Conservation (phyloP, 2,329 filamentous ascomycete species). For the Didymella glomerata region DNA sequence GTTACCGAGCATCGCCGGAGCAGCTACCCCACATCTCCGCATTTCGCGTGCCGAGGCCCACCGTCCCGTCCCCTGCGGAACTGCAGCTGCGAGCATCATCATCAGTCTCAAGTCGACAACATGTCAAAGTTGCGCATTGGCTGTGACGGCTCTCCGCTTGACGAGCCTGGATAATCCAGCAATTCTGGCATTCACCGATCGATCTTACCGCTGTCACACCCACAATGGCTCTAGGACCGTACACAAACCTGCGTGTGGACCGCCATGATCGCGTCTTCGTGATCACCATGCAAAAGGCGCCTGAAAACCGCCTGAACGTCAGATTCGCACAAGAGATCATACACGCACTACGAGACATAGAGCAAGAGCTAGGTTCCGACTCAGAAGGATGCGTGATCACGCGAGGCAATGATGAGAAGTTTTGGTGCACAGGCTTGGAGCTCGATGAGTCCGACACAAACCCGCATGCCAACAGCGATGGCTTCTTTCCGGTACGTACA, state of each 20-base stretch:
- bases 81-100: slow-evolving; percentile 6
- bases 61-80: neutral
- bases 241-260: slow-evolving; percentile 57
- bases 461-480: slow-evolving; percentile 65
- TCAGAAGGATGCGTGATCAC: slow-evolving; percentile 63
- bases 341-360: slow-evolving; percentile 58
- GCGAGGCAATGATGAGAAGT: slow-evolving; percentile 60
- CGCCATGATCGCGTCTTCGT: slow-evolving; percentile 61
- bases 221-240: slow-evolving; percentile 39
- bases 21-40: slow-evolving; percentile 36
- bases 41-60: slow-evolving; percentile 31
- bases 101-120: neutral
- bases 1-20: slow-evolving; percentile 28
- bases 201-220: neutral
- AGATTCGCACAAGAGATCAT: slow-evolving; percentile 63
- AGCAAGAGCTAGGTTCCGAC: slow-evolving; percentile 57
- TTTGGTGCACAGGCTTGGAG: slow-evolving; percentile 62
- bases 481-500: slow-evolving; percentile 59
- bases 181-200: neutral
- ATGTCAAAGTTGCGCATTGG: neutral
- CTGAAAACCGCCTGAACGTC: slow-evolving; percentile 63
- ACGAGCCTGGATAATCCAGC: neutral
- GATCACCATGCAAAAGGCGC: slow-evolving; percentile 63
- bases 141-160: neutral
- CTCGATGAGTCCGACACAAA: slow-evolving; percentile 59